These are phyloP conservation scores for Yarrowia yakushimensis DNA, from an alignment of 805 yeast species.

Conservation along the genomic window DNA sequence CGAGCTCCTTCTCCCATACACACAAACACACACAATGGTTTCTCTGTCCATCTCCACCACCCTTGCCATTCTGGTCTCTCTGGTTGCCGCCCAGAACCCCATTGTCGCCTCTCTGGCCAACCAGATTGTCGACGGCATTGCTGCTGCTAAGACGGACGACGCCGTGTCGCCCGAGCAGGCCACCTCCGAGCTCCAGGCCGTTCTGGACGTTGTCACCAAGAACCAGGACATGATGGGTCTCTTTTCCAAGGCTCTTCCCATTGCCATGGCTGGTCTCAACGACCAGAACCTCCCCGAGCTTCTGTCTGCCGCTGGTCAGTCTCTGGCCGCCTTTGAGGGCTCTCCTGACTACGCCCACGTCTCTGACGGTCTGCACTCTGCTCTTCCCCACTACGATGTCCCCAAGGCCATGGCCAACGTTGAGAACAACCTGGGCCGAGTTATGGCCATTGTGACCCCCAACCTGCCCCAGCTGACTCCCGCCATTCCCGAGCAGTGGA, in stretches of 20 bases:
- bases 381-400: conserved; percentile 18
- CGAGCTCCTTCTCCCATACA: not conserved
- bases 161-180: not conserved
- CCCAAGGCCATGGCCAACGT: conserved; percentile 4
- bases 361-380: not conserved
- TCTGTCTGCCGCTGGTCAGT: conserved; percentile 14
- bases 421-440: not conserved
- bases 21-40: not conserved
- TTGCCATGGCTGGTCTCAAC: conserved; percentile 3
- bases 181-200: conserved; percentile 18
- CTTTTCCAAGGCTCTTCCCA: conserved; percentile 14
- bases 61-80: conserved; percentile 6
- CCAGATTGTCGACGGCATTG: conserved; percentile 16
- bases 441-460: not conserved
- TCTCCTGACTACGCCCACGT: conserved; percentile 23
- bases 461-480: conserved; percentile 10
- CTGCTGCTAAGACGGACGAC: conserved; percentile 25
- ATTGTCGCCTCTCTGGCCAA: not conserved
- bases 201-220: conserved; percentile 12
- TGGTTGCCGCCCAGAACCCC: conserved; percentile 25
- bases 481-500: not conserved
- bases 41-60: not conserved
- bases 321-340: conserved; percentile 12
- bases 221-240: conserved; percentile 16
- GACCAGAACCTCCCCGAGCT: conserved; percentile 4